Evolutionary conservation across 2,329 filamentous ascomycete genomes (phyloP).

Genomic region (Claviceps sorghi): DNA sequence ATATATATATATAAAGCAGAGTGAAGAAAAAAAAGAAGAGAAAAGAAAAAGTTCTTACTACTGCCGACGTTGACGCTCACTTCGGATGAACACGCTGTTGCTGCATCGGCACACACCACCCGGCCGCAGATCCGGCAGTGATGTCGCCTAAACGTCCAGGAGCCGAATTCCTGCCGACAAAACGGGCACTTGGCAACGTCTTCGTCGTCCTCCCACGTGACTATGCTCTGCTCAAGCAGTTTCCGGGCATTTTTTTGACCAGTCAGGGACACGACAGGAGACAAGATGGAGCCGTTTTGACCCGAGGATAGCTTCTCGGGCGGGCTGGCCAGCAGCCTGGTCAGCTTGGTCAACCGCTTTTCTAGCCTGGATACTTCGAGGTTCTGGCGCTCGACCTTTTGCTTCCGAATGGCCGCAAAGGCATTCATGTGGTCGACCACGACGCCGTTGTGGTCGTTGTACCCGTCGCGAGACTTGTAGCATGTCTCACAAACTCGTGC

Average conservation of each 20-base stretch:
- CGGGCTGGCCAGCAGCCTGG: slow-evolving; percentile 63
- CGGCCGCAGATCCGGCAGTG: slow-evolving; percentile 89
- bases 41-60: slow-evolving; percentile 20
- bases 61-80: slow-evolving; percentile 62
- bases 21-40: neutral
- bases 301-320: slow-evolving; percentile 45
- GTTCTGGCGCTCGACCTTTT: slow-evolving; percentile 68
- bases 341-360: slow-evolving; percentile 81
- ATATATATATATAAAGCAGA: no score
- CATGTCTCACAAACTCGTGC: slow-evolving; percentile 97
- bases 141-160: slow-evolving; percentile 83
- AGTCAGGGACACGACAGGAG: slow-evolving; percentile 44
- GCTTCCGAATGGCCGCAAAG: slow-evolving; percentile 59
- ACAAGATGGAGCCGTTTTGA: slow-evolving; percentile 37
- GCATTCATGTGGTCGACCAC: slow-evolving; percentile 55
- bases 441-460: slow-evolving; percentile 72
- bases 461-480: slow-evolving; percentile 90
- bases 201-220: slow-evolving; percentile 88
- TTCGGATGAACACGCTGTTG: slow-evolving; percentile 72
- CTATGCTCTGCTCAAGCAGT: slow-evolving; percentile 74
- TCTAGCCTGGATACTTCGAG: slow-evolving; percentile 82
- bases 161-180: slow-evolving; percentile 89
- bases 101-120: slow-evolving; percentile 79
- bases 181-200: slow-evolving; percentile 73
- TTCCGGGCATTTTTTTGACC: slow-evolving; percentile 66